A percentile compares a stretch with the other conserved stretches of the same genome.
Conservation (phyloP, 108 stramenopile species). For the Fragilaria crotonensis region DNA sequence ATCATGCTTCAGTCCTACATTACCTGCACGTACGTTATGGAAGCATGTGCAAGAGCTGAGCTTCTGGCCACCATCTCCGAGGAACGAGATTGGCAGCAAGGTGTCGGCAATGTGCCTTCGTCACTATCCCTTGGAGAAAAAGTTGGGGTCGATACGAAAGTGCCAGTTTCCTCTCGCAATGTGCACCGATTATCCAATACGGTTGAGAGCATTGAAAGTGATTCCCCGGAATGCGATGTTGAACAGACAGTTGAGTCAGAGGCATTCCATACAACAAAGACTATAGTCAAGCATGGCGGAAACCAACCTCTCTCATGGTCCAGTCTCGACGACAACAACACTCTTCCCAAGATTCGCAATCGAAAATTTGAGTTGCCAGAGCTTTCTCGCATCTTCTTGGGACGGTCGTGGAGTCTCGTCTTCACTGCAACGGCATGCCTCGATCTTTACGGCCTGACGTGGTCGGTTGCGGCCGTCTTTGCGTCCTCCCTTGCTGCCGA, state of each 20-base stretch:
- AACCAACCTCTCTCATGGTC: background rate
- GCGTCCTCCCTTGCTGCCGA: constrained; percentile 8
- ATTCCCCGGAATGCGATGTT: background rate
- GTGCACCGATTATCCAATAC: background rate
- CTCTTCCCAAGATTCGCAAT: background rate
- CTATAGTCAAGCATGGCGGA: background rate
- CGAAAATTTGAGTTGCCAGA: constrained; percentile 7
- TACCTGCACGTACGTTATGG: constrained; percentile 2
- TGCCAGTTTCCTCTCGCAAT: background rate
- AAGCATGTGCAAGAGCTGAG: constrained; percentile 1
- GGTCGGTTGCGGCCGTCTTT: constrained; percentile 11
- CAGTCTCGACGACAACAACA: background rate
- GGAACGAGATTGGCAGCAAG: too few relatives aligned
- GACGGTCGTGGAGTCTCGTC: background rate
- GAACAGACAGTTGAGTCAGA: background rate
- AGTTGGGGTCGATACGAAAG: background rate
- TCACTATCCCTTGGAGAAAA: background rate
- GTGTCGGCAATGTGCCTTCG: background rate
- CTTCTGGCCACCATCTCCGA: background rate
- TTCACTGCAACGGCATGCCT: background rate
- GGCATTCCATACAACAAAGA: background rate
- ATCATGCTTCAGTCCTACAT: background rate
- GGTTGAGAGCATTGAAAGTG: background rate
- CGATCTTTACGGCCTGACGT: constrained; percentile 11
- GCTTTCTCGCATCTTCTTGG: background rate